phyloP scores from a whole-genome alignment of 2,329 filamentous ascomycete genomes.

The Triangularia verruculosa region DNA sequence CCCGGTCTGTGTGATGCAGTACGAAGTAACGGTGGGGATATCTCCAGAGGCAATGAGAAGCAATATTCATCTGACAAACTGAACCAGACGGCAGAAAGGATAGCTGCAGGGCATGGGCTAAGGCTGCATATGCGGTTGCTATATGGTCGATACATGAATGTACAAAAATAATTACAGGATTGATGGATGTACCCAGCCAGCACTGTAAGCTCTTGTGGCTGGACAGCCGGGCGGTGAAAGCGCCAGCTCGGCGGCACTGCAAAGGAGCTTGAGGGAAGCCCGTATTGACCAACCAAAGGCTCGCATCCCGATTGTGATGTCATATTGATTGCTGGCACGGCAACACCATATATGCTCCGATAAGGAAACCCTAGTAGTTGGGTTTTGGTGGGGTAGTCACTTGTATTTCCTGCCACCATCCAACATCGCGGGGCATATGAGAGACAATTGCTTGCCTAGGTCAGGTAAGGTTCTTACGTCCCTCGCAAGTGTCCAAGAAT shows the following conservation, averaged over 20 bases:
- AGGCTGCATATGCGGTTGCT: neutral
- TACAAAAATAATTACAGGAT: neutral
- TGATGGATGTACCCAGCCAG: neutral
- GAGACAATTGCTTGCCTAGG: neutral
- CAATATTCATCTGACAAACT: neutral
- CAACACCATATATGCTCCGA: slow-evolving; percentile 14
- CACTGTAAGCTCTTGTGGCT: neutral
- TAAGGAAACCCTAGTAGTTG: slow-evolving; percentile 8
- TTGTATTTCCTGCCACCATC: neutral
- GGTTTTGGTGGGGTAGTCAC: slow-evolving; percentile 4
- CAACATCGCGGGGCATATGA: neutral
- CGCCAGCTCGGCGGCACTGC: neutral
- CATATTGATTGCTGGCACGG: slow-evolving; percentile 25
- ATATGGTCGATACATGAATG: neutral
- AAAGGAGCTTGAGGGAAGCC: neutral
- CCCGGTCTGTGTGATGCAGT: neutral
- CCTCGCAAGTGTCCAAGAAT: slow-evolving; percentile 41
- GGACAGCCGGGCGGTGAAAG: slow-evolving; percentile 7
- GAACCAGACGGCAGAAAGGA: neutral
- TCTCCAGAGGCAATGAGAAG: neutral
- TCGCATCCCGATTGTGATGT: slow-evolving; percentile 22
- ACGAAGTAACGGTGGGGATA: neutral
- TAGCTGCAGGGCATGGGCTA: neutral
- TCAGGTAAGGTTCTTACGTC: slow-evolving; percentile 9
- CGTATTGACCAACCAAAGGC: slow-evolving; percentile 21